Percentiles rank a stretch among this genome's conserved stretches.
Evolutionary conservation across 768 basidiomycete genomes (phyloP).

Genomic region (Leccinum truebloodii): DNA sequence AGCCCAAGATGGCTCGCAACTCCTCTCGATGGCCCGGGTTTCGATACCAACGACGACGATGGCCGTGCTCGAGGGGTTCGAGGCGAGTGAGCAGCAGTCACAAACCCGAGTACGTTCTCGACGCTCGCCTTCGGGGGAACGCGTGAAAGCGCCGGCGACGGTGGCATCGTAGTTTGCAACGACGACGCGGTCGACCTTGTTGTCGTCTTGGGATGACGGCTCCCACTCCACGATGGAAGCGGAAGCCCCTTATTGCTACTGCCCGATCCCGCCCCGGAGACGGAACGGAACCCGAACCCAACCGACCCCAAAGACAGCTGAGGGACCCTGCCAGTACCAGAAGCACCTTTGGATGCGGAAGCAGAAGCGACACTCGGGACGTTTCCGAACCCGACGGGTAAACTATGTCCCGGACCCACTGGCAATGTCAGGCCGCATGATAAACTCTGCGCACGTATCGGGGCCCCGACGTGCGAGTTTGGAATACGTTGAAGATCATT

Average conservation of each 20-base stretch:
- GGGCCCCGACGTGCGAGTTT: neutral
- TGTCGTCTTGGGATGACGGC: constrained; percentile 2
- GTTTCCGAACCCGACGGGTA: constrained; percentile 9
- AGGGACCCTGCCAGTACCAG: neutral
- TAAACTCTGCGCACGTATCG: constrained; percentile 17
- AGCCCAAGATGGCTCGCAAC: constrained; percentile 1
- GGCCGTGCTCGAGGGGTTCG: neutral
- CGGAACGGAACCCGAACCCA: neutral
- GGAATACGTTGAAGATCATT: constrained; percentile 19
- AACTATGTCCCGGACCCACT: neutral
- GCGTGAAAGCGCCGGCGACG: neutral
- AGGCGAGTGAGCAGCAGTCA: neutral
- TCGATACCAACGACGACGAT: neutral
- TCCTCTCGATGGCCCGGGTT: neutral
- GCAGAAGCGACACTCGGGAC: neutral
- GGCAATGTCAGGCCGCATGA: neutral
- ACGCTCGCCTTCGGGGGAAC: neutral
- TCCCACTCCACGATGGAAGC: constrained; percentile 22
- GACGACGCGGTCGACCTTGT: constrained; percentile 2
- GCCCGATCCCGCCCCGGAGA: neutral
- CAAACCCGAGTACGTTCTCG: neutral
- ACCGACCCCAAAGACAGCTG: constrained; percentile 13
- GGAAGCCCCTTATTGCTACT: neutral
- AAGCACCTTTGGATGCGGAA: neutral
- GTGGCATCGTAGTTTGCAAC: neutral